phyloP scores from a whole-genome alignment of 495 filamentous ascomycete species.

The Penicillium manginii region DNA sequence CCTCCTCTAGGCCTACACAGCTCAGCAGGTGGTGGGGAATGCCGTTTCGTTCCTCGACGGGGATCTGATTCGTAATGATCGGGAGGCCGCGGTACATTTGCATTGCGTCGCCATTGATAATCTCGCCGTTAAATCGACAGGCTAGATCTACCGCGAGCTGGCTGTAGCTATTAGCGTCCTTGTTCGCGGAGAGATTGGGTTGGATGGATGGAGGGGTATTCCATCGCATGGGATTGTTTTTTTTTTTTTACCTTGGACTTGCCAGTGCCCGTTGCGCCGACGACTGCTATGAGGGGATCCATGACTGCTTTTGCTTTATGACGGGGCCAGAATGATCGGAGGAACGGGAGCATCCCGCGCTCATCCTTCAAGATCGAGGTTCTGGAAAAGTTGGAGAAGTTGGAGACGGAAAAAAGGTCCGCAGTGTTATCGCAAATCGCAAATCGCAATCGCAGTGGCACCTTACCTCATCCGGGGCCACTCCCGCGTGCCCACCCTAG shows the following conservation, averaged over 20 bases:
- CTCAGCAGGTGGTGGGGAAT: conserved; percentile 90
- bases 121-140: conserved; percentile 81
- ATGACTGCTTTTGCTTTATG: conserved; percentile 30
- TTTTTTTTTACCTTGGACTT: conserved; percentile 84
- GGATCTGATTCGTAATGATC: conserved; percentile 94
- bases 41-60: conserved; percentile 70
- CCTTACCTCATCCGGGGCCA: conserved; percentile 29
- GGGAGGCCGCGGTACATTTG: conserved; percentile 94
- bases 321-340: conserved; percentile 23
- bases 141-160: conserved; percentile 94
- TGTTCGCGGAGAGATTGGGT: not conserved
- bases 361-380: not conserved
- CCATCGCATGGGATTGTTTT: conserved; percentile 1
- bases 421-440: conserved; percentile 12
- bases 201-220: conserved; percentile 7
- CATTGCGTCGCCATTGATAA: conserved; percentile 99
- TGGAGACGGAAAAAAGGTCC: conserved; percentile 1
- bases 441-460: conserved; percentile 6
- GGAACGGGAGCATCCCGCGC: conserved; percentile 31
- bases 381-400: conserved; percentile 1
- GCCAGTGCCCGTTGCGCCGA: conserved; percentile 93
- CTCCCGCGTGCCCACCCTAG: conserved; percentile 10
- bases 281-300: conserved; percentile 75
- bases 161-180: conserved; percentile 37
- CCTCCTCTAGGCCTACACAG: conserved; percentile 69